Conservation (phyloP, 2,329 filamentous ascomycete species). For the Tolypocladium inflatum region DNA sequence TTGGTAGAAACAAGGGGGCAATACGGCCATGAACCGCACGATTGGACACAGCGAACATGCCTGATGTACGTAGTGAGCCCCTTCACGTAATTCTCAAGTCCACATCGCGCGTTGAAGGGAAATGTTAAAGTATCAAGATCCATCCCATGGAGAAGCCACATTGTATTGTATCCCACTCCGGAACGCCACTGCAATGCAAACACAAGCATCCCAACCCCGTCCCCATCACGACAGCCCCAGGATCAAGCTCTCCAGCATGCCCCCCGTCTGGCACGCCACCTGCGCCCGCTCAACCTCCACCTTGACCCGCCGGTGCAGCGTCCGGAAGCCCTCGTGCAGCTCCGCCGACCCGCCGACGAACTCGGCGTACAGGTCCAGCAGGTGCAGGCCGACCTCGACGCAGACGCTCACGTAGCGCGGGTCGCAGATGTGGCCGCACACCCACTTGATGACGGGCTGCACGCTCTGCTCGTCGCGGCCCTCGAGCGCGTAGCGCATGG, state of each 20-base stretch:
- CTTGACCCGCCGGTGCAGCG: conserved; percentile 60
- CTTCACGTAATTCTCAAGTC: neutral
- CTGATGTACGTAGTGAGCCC: neutral
- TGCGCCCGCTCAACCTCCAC: conserved; percentile 76
- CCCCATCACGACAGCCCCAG: neutral
- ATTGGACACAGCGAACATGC: neutral
- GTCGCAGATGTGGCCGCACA: conserved; percentile 70
- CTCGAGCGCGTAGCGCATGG: conserved; percentile 69
- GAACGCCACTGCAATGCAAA: conserved; percentile 2
- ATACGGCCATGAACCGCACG: neutral
- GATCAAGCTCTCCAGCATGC: conserved; percentile 73
- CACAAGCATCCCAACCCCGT: neutral
- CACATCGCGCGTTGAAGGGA: neutral
- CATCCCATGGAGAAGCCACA: neutral
- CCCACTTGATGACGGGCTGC: conserved; percentile 75
- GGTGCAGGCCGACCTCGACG: conserved; percentile 70
- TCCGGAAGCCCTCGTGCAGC: conserved; percentile 60
- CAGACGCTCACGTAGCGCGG: conserved; percentile 73
- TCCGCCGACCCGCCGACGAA: conserved; percentile 65
- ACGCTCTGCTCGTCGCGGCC: conserved; percentile 73
- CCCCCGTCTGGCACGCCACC: conserved; percentile 69
- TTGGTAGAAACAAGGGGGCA: neutral
- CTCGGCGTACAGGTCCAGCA: conserved; percentile 82
- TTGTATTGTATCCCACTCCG: neutral
- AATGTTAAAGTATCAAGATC: neutral